These are phyloP conservation scores for Yamadazyma jaroonii DNA, from an alignment of 1,139 yeast genomes.

Conservation along the genomic window DNA sequence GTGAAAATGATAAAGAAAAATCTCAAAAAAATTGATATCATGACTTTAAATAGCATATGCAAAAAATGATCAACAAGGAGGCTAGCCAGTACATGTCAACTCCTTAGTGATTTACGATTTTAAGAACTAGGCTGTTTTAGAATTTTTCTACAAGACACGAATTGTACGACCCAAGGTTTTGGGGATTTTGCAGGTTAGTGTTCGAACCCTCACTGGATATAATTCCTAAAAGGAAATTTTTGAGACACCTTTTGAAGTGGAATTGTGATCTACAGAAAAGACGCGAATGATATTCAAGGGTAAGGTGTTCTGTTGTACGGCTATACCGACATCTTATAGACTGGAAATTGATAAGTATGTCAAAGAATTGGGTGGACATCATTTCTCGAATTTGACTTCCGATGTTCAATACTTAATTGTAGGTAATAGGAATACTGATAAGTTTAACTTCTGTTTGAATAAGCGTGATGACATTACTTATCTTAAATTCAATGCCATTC, in stretches of 20 bases:
- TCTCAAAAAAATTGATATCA: too few relatives aligned
- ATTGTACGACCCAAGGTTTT: too few relatives aligned
- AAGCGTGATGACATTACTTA: conserved; percentile 60
- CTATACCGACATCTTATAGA: conserved; percentile 27
- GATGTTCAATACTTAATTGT: conserved; percentile 68
- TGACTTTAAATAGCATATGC: too few relatives aligned
- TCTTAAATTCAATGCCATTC: conserved; percentile 24
- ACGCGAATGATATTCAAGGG: conserved; percentile 21
- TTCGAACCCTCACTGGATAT: background rate
- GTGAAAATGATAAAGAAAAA: too few relatives aligned
- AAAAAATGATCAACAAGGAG: too few relatives aligned
- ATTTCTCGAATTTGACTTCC: conserved; percentile 59
- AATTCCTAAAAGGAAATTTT: background rate
- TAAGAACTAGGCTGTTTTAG: too few relatives aligned
- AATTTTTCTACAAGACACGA: too few relatives aligned
- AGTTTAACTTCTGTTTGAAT: conserved; percentile 61
- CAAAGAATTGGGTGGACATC: conserved; percentile 60
- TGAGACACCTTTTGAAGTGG: background rate
- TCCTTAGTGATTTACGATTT: too few relatives aligned
- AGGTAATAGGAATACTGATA: conserved; percentile 64
- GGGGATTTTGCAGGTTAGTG: too few relatives aligned
- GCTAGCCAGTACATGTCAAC: too few relatives aligned
- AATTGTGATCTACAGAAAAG: too few relatives aligned
- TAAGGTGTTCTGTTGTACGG: conserved; percentile 43
- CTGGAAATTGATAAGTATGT: conserved; percentile 39